A percentile compares a stretch with the other conserved stretches of the same genome.
phyloP scores from a whole-genome alignment of 306 rosid genomes.

The Sphenostylis stenocarpa region DNA sequence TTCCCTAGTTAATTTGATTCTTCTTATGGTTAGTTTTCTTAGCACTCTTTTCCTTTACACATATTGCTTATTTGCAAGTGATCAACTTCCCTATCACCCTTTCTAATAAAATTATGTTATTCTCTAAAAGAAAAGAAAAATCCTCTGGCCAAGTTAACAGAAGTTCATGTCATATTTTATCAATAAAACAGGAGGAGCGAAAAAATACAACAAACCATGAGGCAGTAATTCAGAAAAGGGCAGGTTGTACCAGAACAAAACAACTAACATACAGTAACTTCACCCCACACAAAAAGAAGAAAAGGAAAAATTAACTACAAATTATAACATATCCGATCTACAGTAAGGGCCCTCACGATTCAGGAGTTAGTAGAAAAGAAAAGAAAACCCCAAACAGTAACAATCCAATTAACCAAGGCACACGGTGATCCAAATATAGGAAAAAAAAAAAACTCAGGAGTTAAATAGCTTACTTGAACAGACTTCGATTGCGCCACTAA shows the following conservation, averaged over 20 bases:
- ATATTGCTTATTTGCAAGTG: neutral
- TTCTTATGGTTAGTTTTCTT: neutral
- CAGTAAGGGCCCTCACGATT: neutral
- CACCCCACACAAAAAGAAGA: conserved; percentile 8
- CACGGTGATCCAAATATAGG: neutral
- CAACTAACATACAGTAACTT: neutral
- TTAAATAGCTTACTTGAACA: neutral
- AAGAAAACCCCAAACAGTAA: neutral
- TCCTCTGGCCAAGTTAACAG: conserved; percentile 5
- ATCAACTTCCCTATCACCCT: neutral
- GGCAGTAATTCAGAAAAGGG: conserved; percentile 9
- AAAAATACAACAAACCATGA: neutral
- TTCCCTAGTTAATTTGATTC: neutral
- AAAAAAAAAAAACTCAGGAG: neutral
- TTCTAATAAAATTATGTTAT: neutral
- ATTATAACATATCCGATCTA: neutral
- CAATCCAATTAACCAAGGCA: conserved; percentile 16
- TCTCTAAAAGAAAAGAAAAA: neutral
- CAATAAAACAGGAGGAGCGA: neutral
- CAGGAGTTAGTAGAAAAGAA: neutral
- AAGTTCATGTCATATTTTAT: neutral
- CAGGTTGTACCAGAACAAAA: neutral
- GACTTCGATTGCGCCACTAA: neutral
- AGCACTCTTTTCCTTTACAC: neutral
- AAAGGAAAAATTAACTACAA: neutral